Percentiles rank a stretch among this genome's conserved stretches.
phyloP scores from a whole-genome alignment of 106 monocot genomes.

The Vanilla planifolia region DNA sequence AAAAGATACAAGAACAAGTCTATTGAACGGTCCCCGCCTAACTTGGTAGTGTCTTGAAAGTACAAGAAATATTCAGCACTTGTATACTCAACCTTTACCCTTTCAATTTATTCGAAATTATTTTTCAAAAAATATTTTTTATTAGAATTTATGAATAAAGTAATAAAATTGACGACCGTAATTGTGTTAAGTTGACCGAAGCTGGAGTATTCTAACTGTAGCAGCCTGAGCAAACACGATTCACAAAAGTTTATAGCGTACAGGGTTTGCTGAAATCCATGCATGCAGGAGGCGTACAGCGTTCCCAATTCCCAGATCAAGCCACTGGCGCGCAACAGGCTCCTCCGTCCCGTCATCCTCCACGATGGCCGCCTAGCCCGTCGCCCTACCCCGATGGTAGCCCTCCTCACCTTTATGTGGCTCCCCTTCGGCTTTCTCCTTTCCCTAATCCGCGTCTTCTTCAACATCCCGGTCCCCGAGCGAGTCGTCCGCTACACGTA shows the following conservation, averaged over 20 bases:
- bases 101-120: too few species aligned
- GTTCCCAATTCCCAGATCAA: constrained; percentile 1
- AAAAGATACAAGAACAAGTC: too few species aligned
- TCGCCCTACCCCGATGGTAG: constrained; percentile 39
- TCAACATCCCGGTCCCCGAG: constrained; percentile 46
- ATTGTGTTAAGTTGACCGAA: too few species aligned
- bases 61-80: too few species aligned
- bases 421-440: constrained; percentile 50
- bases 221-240: too few species aligned
- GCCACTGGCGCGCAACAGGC: constrained; percentile 4
- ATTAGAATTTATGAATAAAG: too few species aligned
- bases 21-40: too few species aligned
- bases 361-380: constrained; percentile 70
- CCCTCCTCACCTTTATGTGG: constrained; percentile 57
- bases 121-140: too few species aligned
- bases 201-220: too few species aligned
- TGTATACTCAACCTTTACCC: too few species aligned
- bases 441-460: constrained; percentile 32
- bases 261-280: not conserved
- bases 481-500: constrained; percentile 30
- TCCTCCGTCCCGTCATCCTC: constrained; percentile 43
- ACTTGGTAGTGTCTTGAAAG: too few species aligned
- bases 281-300: constrained; percentile 19
- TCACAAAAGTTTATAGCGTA: not conserved
- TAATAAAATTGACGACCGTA: too few species aligned